These are phyloP conservation scores for Pelargonium citronellum DNA, from an alignment of 441 rosid genomes.

Conservation along the genomic window DNA sequence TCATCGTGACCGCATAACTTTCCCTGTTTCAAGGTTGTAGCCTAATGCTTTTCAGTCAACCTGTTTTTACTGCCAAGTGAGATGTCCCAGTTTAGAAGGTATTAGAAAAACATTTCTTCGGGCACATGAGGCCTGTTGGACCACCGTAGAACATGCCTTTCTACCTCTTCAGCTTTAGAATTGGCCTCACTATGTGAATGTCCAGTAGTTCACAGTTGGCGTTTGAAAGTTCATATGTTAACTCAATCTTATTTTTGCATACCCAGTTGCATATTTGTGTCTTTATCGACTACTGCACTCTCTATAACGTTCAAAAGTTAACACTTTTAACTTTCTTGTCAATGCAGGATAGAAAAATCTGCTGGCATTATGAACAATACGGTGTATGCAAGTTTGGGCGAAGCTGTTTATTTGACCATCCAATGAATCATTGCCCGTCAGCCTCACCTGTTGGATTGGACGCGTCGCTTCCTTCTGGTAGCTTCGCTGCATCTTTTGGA, in stretches of 20 bases:
- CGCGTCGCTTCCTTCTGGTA: background rate
- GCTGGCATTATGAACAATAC: constrained; percentile 19
- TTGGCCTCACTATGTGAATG: background rate
- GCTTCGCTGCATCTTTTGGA: background rate
- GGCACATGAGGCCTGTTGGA: background rate
- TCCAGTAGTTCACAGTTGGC: background rate
- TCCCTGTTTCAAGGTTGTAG: background rate
- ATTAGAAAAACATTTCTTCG: background rate
- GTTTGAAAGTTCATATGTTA: background rate
- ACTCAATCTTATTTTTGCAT: background rate
- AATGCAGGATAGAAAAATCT: constrained; percentile 25
- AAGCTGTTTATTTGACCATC: constrained; percentile 28
- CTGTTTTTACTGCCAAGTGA: too few relatives aligned
- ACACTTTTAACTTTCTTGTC: background rate
- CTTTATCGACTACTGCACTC: background rate
- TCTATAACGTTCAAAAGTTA: background rate
- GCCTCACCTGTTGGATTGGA: background rate
- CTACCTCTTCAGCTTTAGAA: too few relatives aligned
- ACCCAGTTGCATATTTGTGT: background rate
- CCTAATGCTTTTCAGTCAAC: background rate
- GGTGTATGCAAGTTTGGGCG: constrained; percentile 29
- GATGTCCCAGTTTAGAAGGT: too few relatives aligned
- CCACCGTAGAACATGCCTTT: background rate
- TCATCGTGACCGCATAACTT: background rate
- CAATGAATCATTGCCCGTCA: background rate